Base-by-base conservation (phyloP, 2,329 filamentous ascomycete species). In the Cladosporium sphaerospermum region DNA sequence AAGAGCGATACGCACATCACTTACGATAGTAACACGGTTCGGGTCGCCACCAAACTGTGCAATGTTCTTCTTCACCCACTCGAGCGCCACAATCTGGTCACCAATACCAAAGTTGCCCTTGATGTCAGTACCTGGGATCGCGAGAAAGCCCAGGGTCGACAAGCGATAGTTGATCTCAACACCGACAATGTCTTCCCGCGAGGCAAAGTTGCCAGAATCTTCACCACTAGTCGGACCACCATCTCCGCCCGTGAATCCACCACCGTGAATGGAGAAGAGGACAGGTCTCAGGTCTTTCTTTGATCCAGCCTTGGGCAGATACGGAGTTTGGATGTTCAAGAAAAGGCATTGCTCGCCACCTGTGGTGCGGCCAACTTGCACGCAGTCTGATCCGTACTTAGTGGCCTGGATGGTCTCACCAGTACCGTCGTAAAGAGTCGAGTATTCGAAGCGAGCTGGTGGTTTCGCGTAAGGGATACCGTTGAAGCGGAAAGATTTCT, bases 161-260 rank as follows among this genome's bases (percentile, higher is more conserved):
- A 83, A 67, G 8, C 82, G 77, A 64, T 84, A 84, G 67, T 84
- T 83, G 68, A 83, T 78, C 7, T 68, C 67, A 4, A 84, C 81
- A 3, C 81, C 73, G 0, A 84, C 78, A 14, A 83, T 73, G 56
- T 83, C 80, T 18, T 79, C 79, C 45, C 80, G 73, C 2, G 78
- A 80, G 0, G 77, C 80, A 3, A 83, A 61, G 55, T 67, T 73
- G 33, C 77, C 77, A 16, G 79, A 78, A 56, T 84, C 80, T 9
- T 62, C 62, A 1, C 63, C 64, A 9, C 66, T 57, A 45, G 68
- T 64, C 6, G 66, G 61, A 2, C 65, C 31, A 59, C 65, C 71
- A 51, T 62, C 70, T 1, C 80, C 80, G 7, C 73, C 69, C 0
- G 73, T 76, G 56, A 82, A 82, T 5, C 77, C 81, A 19, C 81